These are phyloP conservation scores for Geranium brycei DNA, from an alignment of 345 rosid genomes.

Conservation along the genomic window DNA sequence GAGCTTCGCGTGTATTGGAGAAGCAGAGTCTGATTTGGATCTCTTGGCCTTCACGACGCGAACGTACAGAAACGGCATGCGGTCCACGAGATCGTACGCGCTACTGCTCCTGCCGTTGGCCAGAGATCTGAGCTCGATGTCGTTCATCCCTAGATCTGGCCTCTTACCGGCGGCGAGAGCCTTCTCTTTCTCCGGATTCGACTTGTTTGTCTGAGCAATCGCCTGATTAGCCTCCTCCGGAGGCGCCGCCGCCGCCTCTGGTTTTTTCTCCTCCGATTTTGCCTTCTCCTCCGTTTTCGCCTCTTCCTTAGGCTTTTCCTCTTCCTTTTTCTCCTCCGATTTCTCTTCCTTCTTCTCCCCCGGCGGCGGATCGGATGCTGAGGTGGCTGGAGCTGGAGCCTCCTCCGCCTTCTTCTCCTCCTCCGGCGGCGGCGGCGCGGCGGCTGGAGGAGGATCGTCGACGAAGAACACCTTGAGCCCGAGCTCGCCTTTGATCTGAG, in stretches of 20 bases:
- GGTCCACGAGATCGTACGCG: constrained; percentile 66
- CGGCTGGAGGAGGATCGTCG: constrained; percentile 45
- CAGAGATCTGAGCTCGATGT: constrained; percentile 46
- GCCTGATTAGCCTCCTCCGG: constrained; percentile 31
- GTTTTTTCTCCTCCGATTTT: constrained; percentile 20
- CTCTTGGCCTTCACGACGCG: constrained; percentile 63
- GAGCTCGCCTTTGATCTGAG: constrained; percentile 75
- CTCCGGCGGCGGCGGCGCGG: constrained; percentile 14
- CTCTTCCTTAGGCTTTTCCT: constrained; percentile 22
- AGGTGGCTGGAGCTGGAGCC: constrained; percentile 20
- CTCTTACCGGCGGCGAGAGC: constrained; percentile 16
- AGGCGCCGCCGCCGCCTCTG: constrained; percentile 22
- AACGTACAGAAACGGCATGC: constrained; percentile 71
- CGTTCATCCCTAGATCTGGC: constrained; percentile 24
- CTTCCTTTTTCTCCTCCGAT: constrained; percentile 24
- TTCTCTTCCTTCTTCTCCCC: constrained; percentile 25
- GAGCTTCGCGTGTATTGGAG: constrained; percentile 47
- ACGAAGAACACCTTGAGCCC: constrained; percentile 58
- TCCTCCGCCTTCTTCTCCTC: constrained; percentile 13
- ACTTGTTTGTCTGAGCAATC: constrained; percentile 31
- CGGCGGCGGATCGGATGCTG: constrained; percentile 27
- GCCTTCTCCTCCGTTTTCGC: constrained; percentile 15
- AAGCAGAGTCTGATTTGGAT: constrained; percentile 24
- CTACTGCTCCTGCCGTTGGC: constrained; percentile 38
- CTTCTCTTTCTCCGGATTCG: constrained; percentile 20